These are phyloP conservation scores for Pichia sp. DNA, from an alignment of 1,139 yeast species.

Conservation along the genomic window DNA sequence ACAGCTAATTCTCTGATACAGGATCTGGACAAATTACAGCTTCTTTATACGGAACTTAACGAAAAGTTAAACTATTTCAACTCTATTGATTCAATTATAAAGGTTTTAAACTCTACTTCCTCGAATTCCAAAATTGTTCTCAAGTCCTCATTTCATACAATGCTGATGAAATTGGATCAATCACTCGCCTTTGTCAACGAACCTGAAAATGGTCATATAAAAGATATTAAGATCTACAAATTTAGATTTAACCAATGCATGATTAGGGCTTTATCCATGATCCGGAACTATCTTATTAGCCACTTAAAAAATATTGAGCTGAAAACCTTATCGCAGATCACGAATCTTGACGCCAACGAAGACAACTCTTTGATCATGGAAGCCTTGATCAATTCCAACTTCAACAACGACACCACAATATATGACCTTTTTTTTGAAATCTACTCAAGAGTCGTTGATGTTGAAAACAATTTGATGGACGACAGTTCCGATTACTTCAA, in stretches of 20 bases:
- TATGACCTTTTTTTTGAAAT: slow-evolving; percentile 43
- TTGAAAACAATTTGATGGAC: slow-evolving; percentile 41
- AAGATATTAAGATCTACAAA: slow-evolving; percentile 62
- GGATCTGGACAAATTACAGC: slow-evolving; percentile 39
- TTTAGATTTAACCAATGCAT: slow-evolving; percentile 77
- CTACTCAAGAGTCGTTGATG: slow-evolving; percentile 22
- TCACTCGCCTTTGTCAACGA: slow-evolving; percentile 42
- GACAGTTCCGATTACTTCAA: slow-evolving; percentile 49
- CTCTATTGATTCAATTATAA: slow-evolving; percentile 60
- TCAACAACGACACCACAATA: slow-evolving; percentile 24
- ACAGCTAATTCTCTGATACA: slow-evolving; percentile 47
- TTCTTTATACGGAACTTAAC: slow-evolving; percentile 42
- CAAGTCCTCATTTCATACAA: slow-evolving; percentile 43
- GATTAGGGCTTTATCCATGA: slow-evolving; percentile 71
- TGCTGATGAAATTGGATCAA: slow-evolving; percentile 52
- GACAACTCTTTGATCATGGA: not conserved
- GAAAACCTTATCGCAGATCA: slow-evolving; percentile 28
- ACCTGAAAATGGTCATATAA: slow-evolving; percentile 40
- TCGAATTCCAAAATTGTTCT: slow-evolving; percentile 53
- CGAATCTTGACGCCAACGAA: not conserved
- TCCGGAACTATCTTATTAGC: slow-evolving; percentile 56
- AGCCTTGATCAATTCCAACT: slow-evolving; percentile 14
- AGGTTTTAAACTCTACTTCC: slow-evolving; percentile 53
- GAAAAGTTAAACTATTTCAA: slow-evolving; percentile 55
- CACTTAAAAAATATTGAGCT: slow-evolving; percentile 42